phyloP scores from a whole-genome alignment of 257 asterid species.

The Eustoma russellianum region DNA sequence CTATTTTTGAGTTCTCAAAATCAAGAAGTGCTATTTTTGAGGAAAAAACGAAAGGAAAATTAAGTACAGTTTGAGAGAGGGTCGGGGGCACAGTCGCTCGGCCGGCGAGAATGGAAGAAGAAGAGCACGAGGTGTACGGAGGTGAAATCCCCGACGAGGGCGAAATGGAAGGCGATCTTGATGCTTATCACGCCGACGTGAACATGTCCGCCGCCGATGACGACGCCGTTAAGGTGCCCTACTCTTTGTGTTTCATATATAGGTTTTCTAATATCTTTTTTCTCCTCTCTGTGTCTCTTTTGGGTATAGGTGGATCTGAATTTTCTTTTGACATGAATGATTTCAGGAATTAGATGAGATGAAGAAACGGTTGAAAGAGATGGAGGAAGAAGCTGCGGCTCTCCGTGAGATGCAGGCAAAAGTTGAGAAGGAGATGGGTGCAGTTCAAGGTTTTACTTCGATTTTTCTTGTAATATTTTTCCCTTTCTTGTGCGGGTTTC shows the following conservation, averaged over 20 bases:
- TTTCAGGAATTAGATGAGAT: conserved; percentile 40
- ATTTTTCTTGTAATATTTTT: not conserved
- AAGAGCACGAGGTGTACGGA: conserved; percentile 47
- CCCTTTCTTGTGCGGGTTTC: no score
- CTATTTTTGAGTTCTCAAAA: no score
- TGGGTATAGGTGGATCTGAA: conserved; percentile 12
- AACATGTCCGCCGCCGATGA: conserved; percentile 36
- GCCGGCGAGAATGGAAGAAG: conserved; percentile 29
- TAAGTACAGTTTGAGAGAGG: not conserved
- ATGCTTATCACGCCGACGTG: conserved; percentile 18
- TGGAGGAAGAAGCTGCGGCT: conserved; percentile 43
- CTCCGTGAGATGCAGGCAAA: conserved; percentile 46
- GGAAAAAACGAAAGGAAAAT: not conserved
- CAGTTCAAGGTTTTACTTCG: conserved; percentile 28
- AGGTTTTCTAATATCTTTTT: not conserved
- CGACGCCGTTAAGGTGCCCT: conserved; percentile 29
- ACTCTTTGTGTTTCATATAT: not conserved
- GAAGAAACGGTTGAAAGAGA: conserved; percentile 45
- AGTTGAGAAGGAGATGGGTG: conserved; percentile 44
- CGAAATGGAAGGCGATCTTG: conserved; percentile 39
- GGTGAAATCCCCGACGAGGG: conserved; percentile 41
- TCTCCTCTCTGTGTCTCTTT: not conserved
- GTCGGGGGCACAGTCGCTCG: not conserved
- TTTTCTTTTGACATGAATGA: not conserved
- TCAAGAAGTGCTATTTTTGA: not conserved